Evolutionary conservation across 2,329 filamentous ascomycete species (phyloP), one percentile per base, ranked within the genome.

Genomic region (Ilyonectria mors-panacis): DNA sequence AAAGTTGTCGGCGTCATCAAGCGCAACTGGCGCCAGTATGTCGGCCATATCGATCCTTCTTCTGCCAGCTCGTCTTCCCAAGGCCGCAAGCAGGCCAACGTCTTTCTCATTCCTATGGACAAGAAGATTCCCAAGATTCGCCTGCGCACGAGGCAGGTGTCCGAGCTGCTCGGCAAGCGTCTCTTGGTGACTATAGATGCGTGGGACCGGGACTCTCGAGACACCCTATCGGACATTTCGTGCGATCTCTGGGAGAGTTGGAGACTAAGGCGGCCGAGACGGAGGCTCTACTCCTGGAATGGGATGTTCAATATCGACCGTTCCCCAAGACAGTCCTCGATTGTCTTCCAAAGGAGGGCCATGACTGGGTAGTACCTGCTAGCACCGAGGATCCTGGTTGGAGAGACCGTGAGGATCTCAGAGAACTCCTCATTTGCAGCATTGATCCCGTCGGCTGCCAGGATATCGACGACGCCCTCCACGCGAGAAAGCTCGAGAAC

Each of bases 201-300:
- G 1, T 99, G 96, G 96, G 94, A 98, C 67, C 88, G 94, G 69
- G 94, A 98, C 78, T 97, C 78, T 97, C 95, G 4, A 89, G 96
- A 65, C 96, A 98, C 78, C 96, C 96, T 1, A 89, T 94, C 19
- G 96, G 96, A 12, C 96, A 99, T 79, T 97, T 98, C 76, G 92
- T 99, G 55, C 92, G 96, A 66, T 96, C 94, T 26, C 84, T 99
- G 9, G 96, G 96, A 71, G 95, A 97, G 79, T 84, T 99, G 53
- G 96, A 99, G 81, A 97, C 93, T 6, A 98, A 99, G 81, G 94
- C 93, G n/a, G 96, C 96, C 8, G 96, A 98, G 83, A 99, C 96
- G 0, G 96, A 99, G 80, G 96, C 96, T 21, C 84, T 99, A 50
- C 85, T 99, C 12, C 86, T 99, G 30, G 96, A 99, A 79, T 97